Base-by-base conservation (phyloP, 208 protist genomes). In the Herpetomonas samuelpessoai region DNA sequence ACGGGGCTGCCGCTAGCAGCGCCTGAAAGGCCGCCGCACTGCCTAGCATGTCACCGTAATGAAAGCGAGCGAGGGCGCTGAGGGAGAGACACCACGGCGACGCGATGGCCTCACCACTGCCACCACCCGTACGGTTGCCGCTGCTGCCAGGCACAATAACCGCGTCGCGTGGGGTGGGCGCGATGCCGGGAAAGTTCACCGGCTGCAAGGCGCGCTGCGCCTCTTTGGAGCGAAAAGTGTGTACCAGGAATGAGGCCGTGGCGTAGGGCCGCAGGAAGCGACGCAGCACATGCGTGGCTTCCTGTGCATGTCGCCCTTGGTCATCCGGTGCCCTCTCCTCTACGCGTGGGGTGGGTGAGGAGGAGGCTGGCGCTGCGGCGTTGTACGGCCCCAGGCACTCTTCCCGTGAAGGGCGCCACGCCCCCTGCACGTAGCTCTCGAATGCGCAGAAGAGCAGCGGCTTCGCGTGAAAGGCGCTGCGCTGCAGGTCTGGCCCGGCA, bases 1-100 rank as follows among this genome's bases (percentile, higher is more conserved):
- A 92, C 48, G 83, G 86, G 19, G 73, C 74, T 14, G 48, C 49
- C 9, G 62, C 65, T 12, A 87, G 54, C 21, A 89, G 61, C 10
- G 57, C 54, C 39, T 53, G 72, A 50, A 93, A 93, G 28, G 71
- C 68, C 9, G 71, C 72, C 10, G 71, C 71, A 25, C 76, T 71
- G 38, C 74, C 79, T 59, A 74, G 70, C 31, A 91, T 74, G 63
- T 86, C 76, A 27, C 87, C 87, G 48, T 83, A 73, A 57, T 93
- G 87, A 62, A 93, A 93, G 51, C 71, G 69, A 12, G 83, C 71
- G 31, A 93, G 77, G 1, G 75, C 83, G 12, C 82, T 67, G n/a
- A 82, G 73, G 10, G 71, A 63, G 27, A 79, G 62, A 54, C 74
- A 66, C 78, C 74, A 86, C 39, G 72, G 61, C 19, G 78, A 79